Conservation (phyloP, 129 eudicot species). For the Flaveria ramosissima region DNA sequence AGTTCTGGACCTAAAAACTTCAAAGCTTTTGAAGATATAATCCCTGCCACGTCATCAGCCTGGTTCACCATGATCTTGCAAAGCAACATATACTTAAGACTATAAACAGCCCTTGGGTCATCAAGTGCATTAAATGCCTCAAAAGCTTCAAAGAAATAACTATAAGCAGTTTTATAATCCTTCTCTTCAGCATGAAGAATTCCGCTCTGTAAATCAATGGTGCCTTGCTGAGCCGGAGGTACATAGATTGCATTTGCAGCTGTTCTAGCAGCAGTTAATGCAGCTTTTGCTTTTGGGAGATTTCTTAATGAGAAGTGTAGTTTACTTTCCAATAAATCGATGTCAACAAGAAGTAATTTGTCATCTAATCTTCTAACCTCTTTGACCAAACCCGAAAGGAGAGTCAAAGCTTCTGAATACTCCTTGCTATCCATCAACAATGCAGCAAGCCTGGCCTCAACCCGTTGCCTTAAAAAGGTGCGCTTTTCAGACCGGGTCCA, state of each 20-base stretch:
- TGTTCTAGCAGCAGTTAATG: slow-evolving; percentile 78
- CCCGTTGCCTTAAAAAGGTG: slow-evolving; percentile 52
- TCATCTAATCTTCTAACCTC: slow-evolving; percentile 57
- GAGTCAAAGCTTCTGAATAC: slow-evolving; percentile 54
- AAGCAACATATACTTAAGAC: slow-evolving; percentile 78
- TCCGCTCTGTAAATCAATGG: slow-evolving; percentile 62
- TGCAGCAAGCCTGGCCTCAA: slow-evolving; percentile 53
- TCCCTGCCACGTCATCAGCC: slow-evolving; percentile 76
- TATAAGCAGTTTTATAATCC: slow-evolving; percentile 75
- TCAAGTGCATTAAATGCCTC: slow-evolving; percentile 83
- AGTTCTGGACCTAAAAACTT: slow-evolving; percentile 73
- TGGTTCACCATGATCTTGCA: slow-evolving; percentile 71
- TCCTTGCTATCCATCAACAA: slow-evolving; percentile 56
- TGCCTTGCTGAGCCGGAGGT: slow-evolving; percentile 71
- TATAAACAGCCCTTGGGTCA: slow-evolving; percentile 66
- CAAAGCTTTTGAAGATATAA: slow-evolving; percentile 72
- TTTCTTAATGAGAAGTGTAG: slow-evolving; percentile 64
- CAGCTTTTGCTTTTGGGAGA: slow-evolving; percentile 71
- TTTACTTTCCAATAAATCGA: slow-evolving; percentile 61
- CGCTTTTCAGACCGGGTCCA: slow-evolving; percentile 68
- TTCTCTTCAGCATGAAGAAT: slow-evolving; percentile 71
- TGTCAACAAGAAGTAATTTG: slow-evolving; percentile 63
- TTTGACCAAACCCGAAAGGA: slow-evolving; percentile 50
- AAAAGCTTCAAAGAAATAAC: slow-evolving; percentile 79
- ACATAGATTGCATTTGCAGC: slow-evolving; percentile 81